Conservation (phyloP, 306 rosid genomes). For the Medicago arabica region DNA sequence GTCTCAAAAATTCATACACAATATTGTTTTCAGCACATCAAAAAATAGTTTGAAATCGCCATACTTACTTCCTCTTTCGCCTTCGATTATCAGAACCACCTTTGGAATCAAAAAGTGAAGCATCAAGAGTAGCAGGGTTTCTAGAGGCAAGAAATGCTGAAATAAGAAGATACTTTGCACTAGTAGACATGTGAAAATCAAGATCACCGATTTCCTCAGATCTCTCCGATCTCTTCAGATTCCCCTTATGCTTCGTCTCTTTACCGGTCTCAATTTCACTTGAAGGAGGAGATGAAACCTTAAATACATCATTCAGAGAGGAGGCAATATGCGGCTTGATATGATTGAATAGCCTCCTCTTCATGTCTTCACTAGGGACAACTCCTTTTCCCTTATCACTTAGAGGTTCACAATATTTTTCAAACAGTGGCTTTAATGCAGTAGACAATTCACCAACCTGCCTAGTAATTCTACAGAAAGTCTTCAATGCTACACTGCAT, state of each 20-base stretch:
- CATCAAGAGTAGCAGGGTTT: conserved; percentile 96
- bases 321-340: conserved; percentile 70
- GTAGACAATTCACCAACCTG: conserved; percentile 72
- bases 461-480: conserved; percentile 78
- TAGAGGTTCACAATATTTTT: conserved; percentile 71
- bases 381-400: conserved; percentile 51
- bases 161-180: conserved; percentile 90
- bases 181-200: conserved; percentile 84
- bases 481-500: conserved; percentile 68
- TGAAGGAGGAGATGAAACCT: conserved; percentile 60
- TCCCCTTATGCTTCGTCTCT: conserved; percentile 61
- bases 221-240: conserved; percentile 55
- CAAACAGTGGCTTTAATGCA: conserved; percentile 64
- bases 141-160: conserved; percentile 98
- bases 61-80: conserved; percentile 57
- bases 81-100: conserved; percentile 81
- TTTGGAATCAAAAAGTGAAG: conserved; percentile 83
- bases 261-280: conserved; percentile 50
- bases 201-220: conserved; percentile 58
- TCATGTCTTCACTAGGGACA: conserved; percentile 71
- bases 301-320: conserved; percentile 78
- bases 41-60: background rate
- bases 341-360: conserved; percentile 60
- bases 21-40: conserved; percentile 24
- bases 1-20: conserved; percentile 26